These are phyloP conservation scores for Lactuca saligna DNA, from an alignment of 129 eudicot genomes.

Conservation along the genomic window DNA sequence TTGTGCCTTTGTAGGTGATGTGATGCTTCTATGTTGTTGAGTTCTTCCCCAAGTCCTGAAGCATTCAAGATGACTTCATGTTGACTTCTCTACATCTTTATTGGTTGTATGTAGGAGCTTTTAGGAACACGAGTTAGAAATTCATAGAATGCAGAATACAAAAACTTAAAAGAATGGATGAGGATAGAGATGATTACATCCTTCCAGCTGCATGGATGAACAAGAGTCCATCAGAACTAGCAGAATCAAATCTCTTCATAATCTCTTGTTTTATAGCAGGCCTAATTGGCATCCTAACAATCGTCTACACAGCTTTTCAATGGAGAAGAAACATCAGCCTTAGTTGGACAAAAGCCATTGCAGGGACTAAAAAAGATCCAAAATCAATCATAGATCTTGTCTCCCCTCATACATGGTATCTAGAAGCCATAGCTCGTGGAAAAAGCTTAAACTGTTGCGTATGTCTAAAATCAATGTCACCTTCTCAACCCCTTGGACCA, in stretches of 20 bases:
- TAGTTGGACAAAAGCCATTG: slow-evolving; percentile 97
- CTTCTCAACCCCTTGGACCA: slow-evolving; percentile 54
- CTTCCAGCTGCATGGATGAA: slow-evolving; percentile 59
- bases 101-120: slow-evolving; percentile 15
- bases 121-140: slow-evolving; percentile 20
- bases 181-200: slow-evolving; percentile 54
- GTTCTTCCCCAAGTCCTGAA: background rate
- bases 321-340: slow-evolving; percentile 98
- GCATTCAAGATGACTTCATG: slow-evolving; percentile 21
- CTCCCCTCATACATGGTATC: slow-evolving; percentile 79
- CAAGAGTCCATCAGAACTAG: slow-evolving; percentile 55
- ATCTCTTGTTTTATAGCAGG: slow-evolving; percentile 86
- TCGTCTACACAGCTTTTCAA: slow-evolving; percentile 87
- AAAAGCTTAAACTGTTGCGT: slow-evolving; percentile 84
- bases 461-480: slow-evolving; percentile 63
- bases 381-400: slow-evolving; percentile 67
- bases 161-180: slow-evolving; percentile 63
- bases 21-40: slow-evolving; percentile 13
- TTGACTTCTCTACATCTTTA: slow-evolving; percentile 6
- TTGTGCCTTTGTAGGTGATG: slow-evolving; percentile 25
- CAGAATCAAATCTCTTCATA: slow-evolving; percentile 67
- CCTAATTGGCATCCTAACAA: slow-evolving; percentile 81
- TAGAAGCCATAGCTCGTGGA: slow-evolving; percentile 78
- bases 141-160: slow-evolving; percentile 16
- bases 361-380: slow-evolving; percentile 90